Percentiles rank a stretch among this genome's conserved stretches.
Conservation (phyloP, 2,329 filamentous ascomycete species). For the Neofusicoccum parvum region DNA sequence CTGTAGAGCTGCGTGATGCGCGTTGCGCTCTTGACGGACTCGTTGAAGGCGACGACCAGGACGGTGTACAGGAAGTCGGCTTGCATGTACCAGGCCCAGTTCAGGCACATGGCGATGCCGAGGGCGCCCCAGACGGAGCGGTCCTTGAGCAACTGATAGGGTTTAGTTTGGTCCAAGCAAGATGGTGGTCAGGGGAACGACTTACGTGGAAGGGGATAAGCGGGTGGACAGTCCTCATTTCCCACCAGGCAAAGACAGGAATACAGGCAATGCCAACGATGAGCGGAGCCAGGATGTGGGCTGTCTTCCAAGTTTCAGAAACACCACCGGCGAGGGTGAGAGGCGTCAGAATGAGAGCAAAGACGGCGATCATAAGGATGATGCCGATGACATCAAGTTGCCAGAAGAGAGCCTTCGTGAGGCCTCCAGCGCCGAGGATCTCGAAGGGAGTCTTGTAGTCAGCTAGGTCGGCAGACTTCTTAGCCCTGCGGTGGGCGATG, state of each 20-base stretch:
- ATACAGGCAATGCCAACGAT: conserved; percentile 54
- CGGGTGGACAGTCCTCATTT: conserved; percentile 52
- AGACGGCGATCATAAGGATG: conserved; percentile 48
- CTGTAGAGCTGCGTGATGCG: conserved; percentile 63
- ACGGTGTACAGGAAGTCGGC: conserved; percentile 67
- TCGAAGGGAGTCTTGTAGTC: conserved; percentile 49
- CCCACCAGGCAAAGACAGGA: conserved; percentile 58
- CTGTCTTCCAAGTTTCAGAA: conserved; percentile 52
- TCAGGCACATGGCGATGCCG: conserved; percentile 47
- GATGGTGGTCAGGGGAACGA: conserved; percentile 20
- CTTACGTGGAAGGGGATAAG: conserved; percentile 60
- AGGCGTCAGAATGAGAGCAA: conserved; percentile 53
- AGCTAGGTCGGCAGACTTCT: conserved; percentile 52
- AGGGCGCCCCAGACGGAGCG: conserved; percentile 66
- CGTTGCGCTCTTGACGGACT: conserved; percentile 58
- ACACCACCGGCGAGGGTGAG: conserved; percentile 59
- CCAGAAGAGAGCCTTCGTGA: conserved; percentile 54
- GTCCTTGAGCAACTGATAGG: conserved; percentile 57
- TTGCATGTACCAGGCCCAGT: conserved; percentile 60
- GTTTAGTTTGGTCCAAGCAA: too few species aligned
- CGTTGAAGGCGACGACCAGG: conserved; percentile 63
- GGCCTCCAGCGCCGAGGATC: conserved; percentile 41
- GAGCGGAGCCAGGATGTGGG: conserved; percentile 55
- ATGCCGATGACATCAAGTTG: conserved; percentile 58
- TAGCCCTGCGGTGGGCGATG: conserved; percentile 56